Conservation (phyloP, 2,329 filamentous ascomycete species). For the Sphaerulina vaccinii region DNA sequence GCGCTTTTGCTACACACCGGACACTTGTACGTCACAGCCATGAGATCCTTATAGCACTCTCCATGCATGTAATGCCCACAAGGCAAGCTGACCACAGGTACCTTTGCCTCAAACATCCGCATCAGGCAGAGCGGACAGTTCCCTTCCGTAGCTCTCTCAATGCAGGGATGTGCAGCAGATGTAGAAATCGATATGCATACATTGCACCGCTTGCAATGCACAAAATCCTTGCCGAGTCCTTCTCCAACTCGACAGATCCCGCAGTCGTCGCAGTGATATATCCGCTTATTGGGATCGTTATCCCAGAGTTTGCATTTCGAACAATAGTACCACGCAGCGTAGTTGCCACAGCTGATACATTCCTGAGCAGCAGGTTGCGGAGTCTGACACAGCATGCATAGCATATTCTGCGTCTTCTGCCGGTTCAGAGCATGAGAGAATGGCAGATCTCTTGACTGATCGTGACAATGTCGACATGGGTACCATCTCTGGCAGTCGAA, state of each 20-base stretch:
- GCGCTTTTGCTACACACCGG: slow-evolving; percentile 95
- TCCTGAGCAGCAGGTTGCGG: slow-evolving; percentile 78
- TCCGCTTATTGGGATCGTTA: slow-evolving; percentile 82
- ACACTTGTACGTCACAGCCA: slow-evolving; percentile 89
- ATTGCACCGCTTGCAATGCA: slow-evolving; percentile 96
- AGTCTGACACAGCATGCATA: slow-evolving; percentile 91
- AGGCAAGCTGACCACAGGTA: slow-evolving; percentile 86
- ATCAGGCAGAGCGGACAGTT: slow-evolving; percentile 96
- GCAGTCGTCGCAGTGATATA: slow-evolving; percentile 95
- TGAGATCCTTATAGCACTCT: slow-evolving; percentile 82
- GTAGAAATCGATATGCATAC: slow-evolving; percentile 91
- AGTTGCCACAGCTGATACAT: slow-evolving; percentile 73
- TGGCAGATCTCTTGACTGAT: slow-evolving; percentile 68
- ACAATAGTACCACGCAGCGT: slow-evolving; percentile 88
- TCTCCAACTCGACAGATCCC: slow-evolving; percentile 90
- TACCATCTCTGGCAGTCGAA: slow-evolving; percentile 89
- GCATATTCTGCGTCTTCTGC: slow-evolving; percentile 86
- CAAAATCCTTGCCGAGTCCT: slow-evolving; percentile 93
- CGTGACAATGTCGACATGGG: slow-evolving; percentile 91
- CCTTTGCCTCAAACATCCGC: slow-evolving; percentile 90
- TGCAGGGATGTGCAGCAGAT: slow-evolving; percentile 82
- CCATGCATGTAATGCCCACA: slow-evolving; percentile 96
- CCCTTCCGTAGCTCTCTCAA: slow-evolving; percentile 90
- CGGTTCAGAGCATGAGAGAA: slow-evolving; percentile 62
- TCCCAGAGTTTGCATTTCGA: slow-evolving; percentile 96